Base-by-base conservation (phyloP, 2,329 filamentous ascomycete species). In the Fusarium fujikuroi region DNA sequence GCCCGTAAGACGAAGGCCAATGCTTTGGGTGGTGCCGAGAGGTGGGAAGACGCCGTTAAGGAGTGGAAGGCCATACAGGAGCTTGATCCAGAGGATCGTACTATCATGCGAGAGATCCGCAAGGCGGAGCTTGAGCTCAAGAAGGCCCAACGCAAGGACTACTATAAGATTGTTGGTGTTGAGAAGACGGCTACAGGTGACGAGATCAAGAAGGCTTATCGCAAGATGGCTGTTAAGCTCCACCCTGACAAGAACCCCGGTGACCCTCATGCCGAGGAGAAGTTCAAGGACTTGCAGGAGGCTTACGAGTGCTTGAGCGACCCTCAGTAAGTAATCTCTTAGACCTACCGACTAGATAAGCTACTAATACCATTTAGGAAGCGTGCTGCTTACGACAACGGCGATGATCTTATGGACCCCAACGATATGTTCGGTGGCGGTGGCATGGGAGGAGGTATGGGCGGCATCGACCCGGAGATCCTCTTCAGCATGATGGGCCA, bases 161-260 rank as follows among this genome's bases (percentile, higher is more conserved):
- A 97, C 85, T 99, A 99, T 87, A 98, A 98, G 89, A 97, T 98
- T 75, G 90, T 99, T 60, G 93, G 92, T 10, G 85, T 99, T 14
- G 87, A 92, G 65, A 98, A 98, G 87, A 92, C 95, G 70, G 95
- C 95, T 42, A 89, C 89, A 44, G 94, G 97, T 28, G 87, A 87
- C 64, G 91, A 96, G 61, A 96, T 99, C 86, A 99, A 98, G 88
- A 95, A 95, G 85, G 96, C 95, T 4, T 99, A 99, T 86, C 91
- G 95, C 75, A 97, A 96, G 84, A 88, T 97, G 80, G 96, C 96
- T 63, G 95, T 99, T 76, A 87, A 95, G 74, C 93, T 97, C 81
- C 96, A 99, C 82, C 96, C 96, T 5, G 96, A 99, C 85, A 99
- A 99, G 90, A 99, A 98, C 84, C 94, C 92, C 2, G 93, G 92